Percentiles rank a stretch among this genome's conserved stretches.
Evolutionary conservation across 768 basidiomycete genomes (phyloP).

Genomic region (Trametes cubensis): DNA sequence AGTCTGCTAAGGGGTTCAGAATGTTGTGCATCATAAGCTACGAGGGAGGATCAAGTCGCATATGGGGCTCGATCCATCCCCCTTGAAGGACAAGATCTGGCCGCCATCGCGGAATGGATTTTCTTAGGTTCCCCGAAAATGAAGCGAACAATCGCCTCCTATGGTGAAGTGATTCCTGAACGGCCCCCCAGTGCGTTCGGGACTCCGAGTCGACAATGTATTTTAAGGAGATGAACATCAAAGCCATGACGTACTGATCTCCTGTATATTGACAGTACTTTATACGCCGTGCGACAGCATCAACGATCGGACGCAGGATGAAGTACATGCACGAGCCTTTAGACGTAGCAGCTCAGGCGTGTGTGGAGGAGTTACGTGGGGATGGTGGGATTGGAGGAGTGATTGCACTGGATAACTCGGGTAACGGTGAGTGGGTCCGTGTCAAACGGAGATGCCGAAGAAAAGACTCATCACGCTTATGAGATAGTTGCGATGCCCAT

Average conservation of each 20-base stretch:
- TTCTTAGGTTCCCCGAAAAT: no score
- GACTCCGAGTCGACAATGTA: no score
- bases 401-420: conserved; percentile 68
- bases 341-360: conserved; percentile 52
- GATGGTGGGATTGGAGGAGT: conserved; percentile 75
- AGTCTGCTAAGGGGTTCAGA: no score
- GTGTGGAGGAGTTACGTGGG: conserved; percentile 57
- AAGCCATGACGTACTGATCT: background rate
- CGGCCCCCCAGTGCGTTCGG: no score
- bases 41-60: no score
- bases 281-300: conserved; percentile 69
- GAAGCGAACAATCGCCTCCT: no score
- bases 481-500: conserved; percentile 62
- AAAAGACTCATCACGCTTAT: background rate
- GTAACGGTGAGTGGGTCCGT: conserved; percentile 55
- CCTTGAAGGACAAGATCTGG: no score
- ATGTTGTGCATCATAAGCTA: no score
- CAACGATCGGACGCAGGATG: conserved; percentile 68
- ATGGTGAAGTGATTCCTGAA: no score
- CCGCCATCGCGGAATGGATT: no score
- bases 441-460: background rate
- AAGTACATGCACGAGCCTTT: conserved; percentile 61
- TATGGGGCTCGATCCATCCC: no score
- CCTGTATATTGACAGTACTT: conserved; percentile 56
- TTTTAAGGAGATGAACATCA: background rate